Evolutionary conservation across 2,329 filamentous ascomycete genomes (phyloP), one percentile per base, ranked within the genome.

Genomic region (Tolypocladium tundrense): DNA sequence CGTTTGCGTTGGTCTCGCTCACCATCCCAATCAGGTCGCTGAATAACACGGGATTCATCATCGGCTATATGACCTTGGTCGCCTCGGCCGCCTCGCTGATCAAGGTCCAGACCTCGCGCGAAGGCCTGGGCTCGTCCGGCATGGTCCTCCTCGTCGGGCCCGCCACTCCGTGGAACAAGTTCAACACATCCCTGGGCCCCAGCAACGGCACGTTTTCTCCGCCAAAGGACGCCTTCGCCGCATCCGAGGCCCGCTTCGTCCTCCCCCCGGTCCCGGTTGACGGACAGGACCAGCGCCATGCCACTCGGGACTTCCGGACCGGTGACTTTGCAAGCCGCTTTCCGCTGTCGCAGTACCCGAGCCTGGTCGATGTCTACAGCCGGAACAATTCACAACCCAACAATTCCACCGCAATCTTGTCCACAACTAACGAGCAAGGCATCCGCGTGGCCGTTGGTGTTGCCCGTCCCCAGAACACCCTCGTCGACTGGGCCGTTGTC

Each of bases 1-100:
- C 84, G 0, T 88, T 88, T 62, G 88, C 89, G 27, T 75, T 97
- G 13, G 70, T 96, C 14, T 96, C 91, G 2, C 77, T 96, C 59
- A 96, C 91, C 0, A 74, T 93, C 19, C 90, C 91, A 0, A 84
- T 97, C 56, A 81, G 89, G 60, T 65, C 64, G 85, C 88, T 68
- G 78, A 79, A 2, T 79, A 80, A 2, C 69, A 73, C 48, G 24
- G 75, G 74, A 4, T 85, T 88, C 61, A 82, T 93, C 1, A 77
- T 96, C 6, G 92, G 90, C 1, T 96, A 91, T 76, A 82, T 96
- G 75, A 96, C 91, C 1, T 75, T 93, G 2, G 77, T 96, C n/a
- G 81, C 88, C 57, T 83, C 88, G 58, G 87, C 87, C 1, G 74
- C 75, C 4, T 79, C 87, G 1, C 76, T 94, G 4, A 75, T 85